Percentiles rank a stretch among this genome's conserved stretches.
Evolutionary conservation across 2,329 filamentous ascomycete species (phyloP).

Genomic region (Trichophyton equinum): DNA sequence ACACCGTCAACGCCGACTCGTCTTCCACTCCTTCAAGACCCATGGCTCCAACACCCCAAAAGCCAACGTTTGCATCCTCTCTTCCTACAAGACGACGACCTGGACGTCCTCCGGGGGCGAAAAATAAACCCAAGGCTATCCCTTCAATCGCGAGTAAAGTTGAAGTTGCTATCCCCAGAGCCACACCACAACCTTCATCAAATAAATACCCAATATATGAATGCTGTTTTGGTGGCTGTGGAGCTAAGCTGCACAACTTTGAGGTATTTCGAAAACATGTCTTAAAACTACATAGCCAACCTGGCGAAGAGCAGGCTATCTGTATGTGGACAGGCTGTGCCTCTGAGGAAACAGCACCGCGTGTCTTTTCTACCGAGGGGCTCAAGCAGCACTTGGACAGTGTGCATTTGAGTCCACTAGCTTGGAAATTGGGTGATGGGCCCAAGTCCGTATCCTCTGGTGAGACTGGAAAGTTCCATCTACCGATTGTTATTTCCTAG

Average conservation of each 20-base stretch:
- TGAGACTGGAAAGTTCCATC: constrained; percentile 27
- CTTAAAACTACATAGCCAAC: constrained; percentile 40
- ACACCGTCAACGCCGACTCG: not conserved
- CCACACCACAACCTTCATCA: constrained; percentile 6
- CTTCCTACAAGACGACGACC: constrained; percentile 11
- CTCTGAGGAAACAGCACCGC: constrained; percentile 10
- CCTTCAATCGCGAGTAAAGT: constrained; percentile 6
- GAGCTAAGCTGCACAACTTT: constrained; percentile 49
- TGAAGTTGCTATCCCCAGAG: constrained; percentile 15
- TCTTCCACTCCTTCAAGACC: too few relatives aligned
- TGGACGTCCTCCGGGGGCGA: constrained; percentile 22
- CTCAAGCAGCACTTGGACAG: constrained; percentile 43
- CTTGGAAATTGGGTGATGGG: constrained; percentile 50
- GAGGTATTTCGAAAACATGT: constrained; percentile 48
- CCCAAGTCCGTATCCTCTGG: constrained; percentile 41
- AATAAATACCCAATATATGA: constrained; percentile 34
- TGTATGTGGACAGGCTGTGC: constrained; percentile 26
- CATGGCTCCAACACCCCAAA: not conserved
- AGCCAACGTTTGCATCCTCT: not conserved
- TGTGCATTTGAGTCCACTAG: constrained; percentile 41
- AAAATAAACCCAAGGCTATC: constrained; percentile 16
- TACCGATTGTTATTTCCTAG: constrained; percentile 14
- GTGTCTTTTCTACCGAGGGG: constrained; percentile 16
- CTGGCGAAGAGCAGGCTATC: constrained; percentile 13
- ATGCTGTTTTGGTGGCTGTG: constrained; percentile 48